Evolutionary conservation across 1,284 basidiomycete genomes (phyloP), one percentile per base, ranked within the genome.

Genomic region (Inonotus hispidus): DNA sequence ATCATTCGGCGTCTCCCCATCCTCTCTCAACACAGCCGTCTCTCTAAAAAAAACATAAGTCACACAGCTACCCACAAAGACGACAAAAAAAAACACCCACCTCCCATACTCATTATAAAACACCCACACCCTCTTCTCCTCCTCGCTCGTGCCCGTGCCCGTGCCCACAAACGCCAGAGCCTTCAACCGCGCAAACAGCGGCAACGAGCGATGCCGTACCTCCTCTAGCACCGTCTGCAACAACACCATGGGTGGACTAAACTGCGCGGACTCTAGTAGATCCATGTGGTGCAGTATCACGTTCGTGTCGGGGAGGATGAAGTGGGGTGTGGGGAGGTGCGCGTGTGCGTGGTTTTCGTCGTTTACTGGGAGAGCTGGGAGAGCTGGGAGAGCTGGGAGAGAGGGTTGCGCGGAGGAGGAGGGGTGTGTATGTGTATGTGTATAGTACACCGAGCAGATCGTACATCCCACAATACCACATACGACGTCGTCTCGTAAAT

Each of bases 221-320:
- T 99, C 97, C 67, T 97, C 93, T 54, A 98, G 78, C 1, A 98
- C 95, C 0, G 96, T 99, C 73, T 99, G 97, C 1, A 98, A 82
- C 11, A 99, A 78, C 57, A 99, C 88, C 58, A 97, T 84, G 0
- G 92, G 90, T 0, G 91, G 78, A 0, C 76, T 80, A 65, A 97
- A 92, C 1, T 87, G 75, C 4, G 77, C 72, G 0, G 90, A 90
- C 70, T 93, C 90, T 46, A 98, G 78, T 55, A 97, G 78, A 73
- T 98, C 95, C 89, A 98, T 96, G 90, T 98, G 95, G 45, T 93
- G 86, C 11, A 99, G 79, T 67, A 98, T 93, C 6, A 98, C 85
- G 73, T 99, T 99, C 25, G 97, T 98, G 73, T 99, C 97, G 14
- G 96, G 89, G 3, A 99, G 77, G 32, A 98, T 72, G 72, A 90